Conservation (phyloP, 352 stramenopile species). For the Nannochloropsis limnetica region DNA sequence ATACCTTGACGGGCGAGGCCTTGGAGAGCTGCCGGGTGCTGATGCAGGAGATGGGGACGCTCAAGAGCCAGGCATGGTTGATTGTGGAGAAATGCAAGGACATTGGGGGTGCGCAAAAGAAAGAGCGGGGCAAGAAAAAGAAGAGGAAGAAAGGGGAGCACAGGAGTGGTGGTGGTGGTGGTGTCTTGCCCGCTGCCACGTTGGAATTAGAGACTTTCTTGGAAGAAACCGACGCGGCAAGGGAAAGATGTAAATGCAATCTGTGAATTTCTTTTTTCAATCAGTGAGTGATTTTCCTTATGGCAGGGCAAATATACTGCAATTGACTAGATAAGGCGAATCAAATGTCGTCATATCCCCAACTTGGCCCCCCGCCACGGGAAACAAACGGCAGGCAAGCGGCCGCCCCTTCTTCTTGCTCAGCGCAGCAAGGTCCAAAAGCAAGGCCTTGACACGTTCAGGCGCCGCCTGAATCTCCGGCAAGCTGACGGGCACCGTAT, state of each 20-base stretch:
- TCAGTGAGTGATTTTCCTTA: background rate
- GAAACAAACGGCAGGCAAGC: background rate
- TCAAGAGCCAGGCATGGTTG: background rate
- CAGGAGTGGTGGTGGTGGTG: background rate
- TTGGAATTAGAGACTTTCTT: background rate
- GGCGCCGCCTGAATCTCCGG: background rate
- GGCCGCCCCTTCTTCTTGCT: background rate
- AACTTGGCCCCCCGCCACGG: background rate
- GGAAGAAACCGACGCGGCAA: background rate
- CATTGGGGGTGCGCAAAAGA: background rate
- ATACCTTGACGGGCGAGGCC: background rate
- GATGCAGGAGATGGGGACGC: background rate
- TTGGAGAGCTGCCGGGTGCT: background rate
- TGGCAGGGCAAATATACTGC: background rate
- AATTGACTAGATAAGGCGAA: background rate
- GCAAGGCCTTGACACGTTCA: background rate
- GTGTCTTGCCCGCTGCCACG: constrained; percentile 22
- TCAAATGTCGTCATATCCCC: constrained; percentile 1
- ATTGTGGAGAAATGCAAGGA: constrained; percentile 26
- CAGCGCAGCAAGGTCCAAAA: background rate
- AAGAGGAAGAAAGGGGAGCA: background rate
- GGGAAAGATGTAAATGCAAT: background rate
- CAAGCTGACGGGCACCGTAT: constrained; percentile 33
- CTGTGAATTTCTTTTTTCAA: background rate
- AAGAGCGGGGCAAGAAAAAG: background rate